Base-by-base conservation (phyloP, 371 early-diverging fungal species). In the Mucor circinelloides region DNA sequence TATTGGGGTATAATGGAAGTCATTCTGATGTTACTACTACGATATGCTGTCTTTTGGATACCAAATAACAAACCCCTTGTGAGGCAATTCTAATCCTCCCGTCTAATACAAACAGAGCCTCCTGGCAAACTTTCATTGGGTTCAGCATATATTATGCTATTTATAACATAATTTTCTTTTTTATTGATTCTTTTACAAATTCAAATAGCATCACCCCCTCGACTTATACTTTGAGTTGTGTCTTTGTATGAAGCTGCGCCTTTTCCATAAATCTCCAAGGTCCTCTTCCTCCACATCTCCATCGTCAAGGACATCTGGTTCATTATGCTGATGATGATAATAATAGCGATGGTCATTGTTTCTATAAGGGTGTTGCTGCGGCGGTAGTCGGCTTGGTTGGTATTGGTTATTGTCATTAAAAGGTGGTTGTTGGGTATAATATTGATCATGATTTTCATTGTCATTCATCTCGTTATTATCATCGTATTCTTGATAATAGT, bases 381-480 rank as follows among this genome's bases (percentile, higher is more conserved):
- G 44, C 44, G n/a, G 40, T 40, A 40, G 23, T 19, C 21, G n/a
- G 21, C 19, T 46, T 0, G 44, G 9, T 8, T 46, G 46, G 19
- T 46, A 46, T 46, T n/a, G 46, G 10, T 46, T 46, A 21, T 46
- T 46, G 46, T 21, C 19, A 10, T 46, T 46, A 40, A 13, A 36
- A 36, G 21, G 3, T 46, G 46, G 44, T 44, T 32, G 58, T 46
- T 44, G 60, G 60, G 60, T 60, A 60, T 60, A 60, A 30, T 60
- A 60, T 12, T n/a, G 31, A 19, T 60, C 46, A 31, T 27, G 44
- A 44, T 6, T 34, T 9, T 34, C n/a, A n/a, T 46, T 46, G 15
- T 30, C 60, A 55, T 60, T 30, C 12, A 40, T 40, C 3, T 40
- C 5, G 40, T 40, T 40, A 23, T 40, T 40, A 23, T 50, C 23